A percentile compares a stretch with the other conserved stretches of the same genome.
These are phyloP conservation scores for Calonectria montana DNA, from an alignment of 2,329 filamentous ascomycete genomes.

Conservation along the genomic window DNA sequence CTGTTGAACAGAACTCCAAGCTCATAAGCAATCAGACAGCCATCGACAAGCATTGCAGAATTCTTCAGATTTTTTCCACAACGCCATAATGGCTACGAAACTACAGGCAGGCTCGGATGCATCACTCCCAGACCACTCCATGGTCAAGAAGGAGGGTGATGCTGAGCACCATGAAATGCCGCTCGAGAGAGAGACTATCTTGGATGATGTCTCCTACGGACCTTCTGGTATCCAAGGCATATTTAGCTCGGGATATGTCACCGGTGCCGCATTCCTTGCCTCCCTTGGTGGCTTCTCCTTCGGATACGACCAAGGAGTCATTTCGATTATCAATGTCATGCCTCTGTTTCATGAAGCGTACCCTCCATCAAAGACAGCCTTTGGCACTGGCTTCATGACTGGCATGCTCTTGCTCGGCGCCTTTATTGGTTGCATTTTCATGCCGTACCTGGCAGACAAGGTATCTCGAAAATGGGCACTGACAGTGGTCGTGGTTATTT, in stretches of 20 bases:
- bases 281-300: neutral
- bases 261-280: neutral
- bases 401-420: neutral
- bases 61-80: neutral
- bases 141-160: neutral
- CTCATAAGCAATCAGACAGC: neutral
- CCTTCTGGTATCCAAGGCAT: neutral
- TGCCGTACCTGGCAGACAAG: neutral
- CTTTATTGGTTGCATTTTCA: neutral
- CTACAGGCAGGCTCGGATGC: neutral
- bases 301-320: neutral
- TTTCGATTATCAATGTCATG: neutral
- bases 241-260: neutral
- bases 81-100: neutral
- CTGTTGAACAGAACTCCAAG: neutral
- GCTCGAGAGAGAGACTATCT: neutral
- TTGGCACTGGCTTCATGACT: neutral
- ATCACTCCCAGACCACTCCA: neutral
- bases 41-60: neutral
- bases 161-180: neutral
- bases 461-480: slow-evolving; percentile 3
- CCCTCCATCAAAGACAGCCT: neutral
- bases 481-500: neutral
- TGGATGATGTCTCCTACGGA: neutral
- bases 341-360: neutral